Evolutionary conservation across 495 filamentous ascomycete species (phyloP), one percentile per base, ranked within the genome.

Genomic region (Poronia punctata): DNA sequence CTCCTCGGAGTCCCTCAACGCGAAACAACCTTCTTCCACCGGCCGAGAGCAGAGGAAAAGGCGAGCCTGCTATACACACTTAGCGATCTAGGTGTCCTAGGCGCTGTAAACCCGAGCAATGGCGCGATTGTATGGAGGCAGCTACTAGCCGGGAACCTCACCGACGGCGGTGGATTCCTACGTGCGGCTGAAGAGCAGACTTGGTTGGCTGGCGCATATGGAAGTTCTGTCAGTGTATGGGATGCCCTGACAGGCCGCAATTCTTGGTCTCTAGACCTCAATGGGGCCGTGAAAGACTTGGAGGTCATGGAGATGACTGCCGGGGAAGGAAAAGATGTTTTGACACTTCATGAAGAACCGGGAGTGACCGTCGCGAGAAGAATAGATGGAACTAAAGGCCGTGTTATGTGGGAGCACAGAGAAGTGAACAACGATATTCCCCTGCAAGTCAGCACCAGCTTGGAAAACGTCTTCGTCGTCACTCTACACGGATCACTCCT

Each of bases 1-100:
- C 80, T 97, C 26, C 67, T 97, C 51, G 92, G 92, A 48, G 59
- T 82, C 12, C 88, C 93, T 43, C 80, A 83, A 50, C 65, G 74
- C 59, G 75, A 83, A 29, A 85, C 86, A 25, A 95, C 88, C 35
- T 95, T 99, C 74, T 96, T 97, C 75, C 88, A 95, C 65, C 80
- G 79, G 44, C 93, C 92, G 9, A 74, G 80, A 40, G 63, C 77
- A 12, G 71, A 81, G 39, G 89, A 88, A 14, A 86, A 84, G 60
- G 90, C 90, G 12, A 89, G 84, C 19, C 70, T 97, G 20, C 72
- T 99, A 21, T 99, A 95, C 58, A 95, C 93, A 0, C 67, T 97
- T 10, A 88, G 85, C 41, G 81, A 93, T 20, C 75, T 83, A 24
- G 76, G 76, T 15, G 75, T 94, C 7, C 62, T 97, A 1, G 93